These are phyloP conservation scores for Hibiscus syriacus DNA, from an alignment of 345 rosid species.

Conservation along the genomic window DNA sequence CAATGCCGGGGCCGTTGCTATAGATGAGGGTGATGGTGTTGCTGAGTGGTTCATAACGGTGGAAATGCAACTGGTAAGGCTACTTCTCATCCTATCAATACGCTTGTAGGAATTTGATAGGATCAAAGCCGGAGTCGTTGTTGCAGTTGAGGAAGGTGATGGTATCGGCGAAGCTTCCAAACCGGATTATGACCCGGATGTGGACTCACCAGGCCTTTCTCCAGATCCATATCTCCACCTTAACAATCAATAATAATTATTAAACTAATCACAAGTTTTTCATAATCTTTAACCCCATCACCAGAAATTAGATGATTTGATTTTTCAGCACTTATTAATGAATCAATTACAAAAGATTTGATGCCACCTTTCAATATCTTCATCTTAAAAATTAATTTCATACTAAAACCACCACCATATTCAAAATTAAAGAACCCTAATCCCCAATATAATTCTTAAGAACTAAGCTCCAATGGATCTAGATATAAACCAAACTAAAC, in stretches of 20 bases:
- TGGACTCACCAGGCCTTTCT: constrained; percentile 40
- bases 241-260: constrained; percentile 16
- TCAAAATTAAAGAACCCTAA: background rate
- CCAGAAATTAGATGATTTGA: constrained; percentile 9
- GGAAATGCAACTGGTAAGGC: constrained; percentile 3
- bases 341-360: background rate
- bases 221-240: constrained; percentile 63
- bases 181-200: constrained; percentile 34
- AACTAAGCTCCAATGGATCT: background rate
- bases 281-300: constrained; percentile 18
- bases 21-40: constrained; percentile 29
- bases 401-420: background rate
- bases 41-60: background rate
- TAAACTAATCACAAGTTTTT: constrained; percentile 14
- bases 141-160: constrained; percentile 62
- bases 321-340: background rate
- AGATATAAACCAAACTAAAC: constrained; percentile 1
- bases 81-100: background rate
- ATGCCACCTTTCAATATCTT: background rate
- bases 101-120: constrained; percentile 31
- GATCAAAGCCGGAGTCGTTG: constrained; percentile 82
- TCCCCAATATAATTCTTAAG: background rate
- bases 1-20: constrained; percentile 59
- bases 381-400: background rate
- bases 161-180: constrained; percentile 54